These are phyloP conservation scores for Mycena epipterygia DNA, from an alignment of 768 basidiomycete species.

Conservation along the genomic window DNA sequence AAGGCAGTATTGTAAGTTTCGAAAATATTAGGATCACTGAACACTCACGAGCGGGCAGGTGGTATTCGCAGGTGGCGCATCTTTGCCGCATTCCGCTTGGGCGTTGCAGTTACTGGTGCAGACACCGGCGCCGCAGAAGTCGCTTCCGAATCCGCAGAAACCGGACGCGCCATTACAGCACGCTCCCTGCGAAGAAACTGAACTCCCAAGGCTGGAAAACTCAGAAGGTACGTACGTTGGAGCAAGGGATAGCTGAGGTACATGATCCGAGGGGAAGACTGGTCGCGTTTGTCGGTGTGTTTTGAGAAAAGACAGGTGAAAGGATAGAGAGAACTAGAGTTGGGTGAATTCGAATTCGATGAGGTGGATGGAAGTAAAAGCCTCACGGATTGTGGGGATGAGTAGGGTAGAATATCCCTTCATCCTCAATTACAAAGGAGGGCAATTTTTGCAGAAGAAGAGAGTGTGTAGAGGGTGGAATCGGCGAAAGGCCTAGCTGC, in stretches of 20 bases:
- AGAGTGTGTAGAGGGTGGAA: background rate
- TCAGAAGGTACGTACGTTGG: background rate
- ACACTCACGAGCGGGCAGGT: conserved; percentile 11
- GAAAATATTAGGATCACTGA: background rate
- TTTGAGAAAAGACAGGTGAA: conserved; percentile 2
- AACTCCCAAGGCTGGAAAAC: background rate
- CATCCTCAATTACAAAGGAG: background rate
- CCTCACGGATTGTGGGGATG: background rate
- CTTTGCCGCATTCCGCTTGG: conserved; percentile 7
- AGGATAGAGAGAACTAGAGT: background rate
- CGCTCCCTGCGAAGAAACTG: background rate
- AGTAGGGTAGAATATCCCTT: background rate
- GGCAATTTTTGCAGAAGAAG: background rate
- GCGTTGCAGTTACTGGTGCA: conserved; percentile 20
- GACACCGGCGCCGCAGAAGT: conserved; percentile 6
- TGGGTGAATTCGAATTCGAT: no score
- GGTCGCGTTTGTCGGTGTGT: conserved; percentile 9
- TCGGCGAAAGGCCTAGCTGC: background rate
- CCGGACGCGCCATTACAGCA: conserved; percentile 17
- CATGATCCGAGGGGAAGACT: conserved; percentile 18
- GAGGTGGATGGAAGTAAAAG: background rate
- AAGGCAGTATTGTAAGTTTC: no score
- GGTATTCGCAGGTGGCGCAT: background rate
- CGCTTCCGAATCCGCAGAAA: conserved; percentile 7
- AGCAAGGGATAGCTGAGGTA: conserved; percentile 20